Conservation (phyloP, 345 rosid species). For the sweet orange (Citrus sinensis) region DNA sequence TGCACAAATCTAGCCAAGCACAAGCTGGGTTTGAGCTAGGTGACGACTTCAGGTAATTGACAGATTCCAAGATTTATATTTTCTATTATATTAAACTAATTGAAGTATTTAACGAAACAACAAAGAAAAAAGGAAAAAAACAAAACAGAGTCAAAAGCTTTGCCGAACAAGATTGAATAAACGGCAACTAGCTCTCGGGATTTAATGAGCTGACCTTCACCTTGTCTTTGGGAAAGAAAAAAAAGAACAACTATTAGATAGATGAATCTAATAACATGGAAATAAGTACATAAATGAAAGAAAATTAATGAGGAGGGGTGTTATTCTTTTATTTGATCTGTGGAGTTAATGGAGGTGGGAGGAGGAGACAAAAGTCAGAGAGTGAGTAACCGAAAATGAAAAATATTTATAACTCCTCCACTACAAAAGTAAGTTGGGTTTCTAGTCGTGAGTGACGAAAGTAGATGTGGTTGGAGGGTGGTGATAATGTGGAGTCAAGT, state of each 20-base stretch:
- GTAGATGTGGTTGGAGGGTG: not conserved
- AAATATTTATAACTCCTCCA: no score
- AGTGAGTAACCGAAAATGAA: no score
- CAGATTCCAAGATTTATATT: constrained; percentile 20
- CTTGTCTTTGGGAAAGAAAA: not conserved
- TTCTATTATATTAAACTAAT: not conserved
- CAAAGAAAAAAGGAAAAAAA: not conserved
- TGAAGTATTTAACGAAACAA: not conserved
- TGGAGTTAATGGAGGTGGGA: no score
- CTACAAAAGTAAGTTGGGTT: no score
- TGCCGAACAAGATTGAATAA: not conserved
- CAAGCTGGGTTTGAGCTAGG: constrained; percentile 23
- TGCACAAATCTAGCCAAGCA: constrained; percentile 20
- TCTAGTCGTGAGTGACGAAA: no score
- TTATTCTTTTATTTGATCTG: no score
- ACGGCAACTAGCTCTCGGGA: not conserved
- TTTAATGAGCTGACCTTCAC: not conserved
- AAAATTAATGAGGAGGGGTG: no score
- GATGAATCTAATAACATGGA: not conserved
- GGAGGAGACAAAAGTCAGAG: no score
- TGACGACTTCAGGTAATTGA: constrained; percentile 26
- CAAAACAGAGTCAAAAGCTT: not conserved
- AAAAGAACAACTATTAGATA: not conserved
- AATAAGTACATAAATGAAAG: no score
- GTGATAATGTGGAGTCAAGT: not conserved